phyloP scores from a whole-genome alignment of 2,329 filamentous ascomycete species.

The Cercospora canescens region DNA sequence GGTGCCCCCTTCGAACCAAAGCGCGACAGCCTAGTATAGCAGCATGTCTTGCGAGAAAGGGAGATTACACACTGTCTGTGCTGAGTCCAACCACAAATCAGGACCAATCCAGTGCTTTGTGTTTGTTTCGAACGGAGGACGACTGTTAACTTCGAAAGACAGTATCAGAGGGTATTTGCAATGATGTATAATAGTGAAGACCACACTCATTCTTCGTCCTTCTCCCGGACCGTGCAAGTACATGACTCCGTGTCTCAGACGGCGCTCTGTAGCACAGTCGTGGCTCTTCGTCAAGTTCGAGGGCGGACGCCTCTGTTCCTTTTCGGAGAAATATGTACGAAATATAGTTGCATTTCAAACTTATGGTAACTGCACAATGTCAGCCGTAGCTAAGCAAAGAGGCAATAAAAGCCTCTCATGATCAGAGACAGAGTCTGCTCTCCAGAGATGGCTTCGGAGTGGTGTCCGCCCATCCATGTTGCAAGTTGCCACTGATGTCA shows the following conservation, averaged over 20 bases:
- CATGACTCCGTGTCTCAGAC: too few relatives aligned
- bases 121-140: not conserved
- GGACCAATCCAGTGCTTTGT: not conserved
- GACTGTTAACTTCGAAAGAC: not conserved
- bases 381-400: too few relatives aligned
- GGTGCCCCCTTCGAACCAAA: not conserved
- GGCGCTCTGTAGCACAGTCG: too few relatives aligned
- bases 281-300: too few relatives aligned
- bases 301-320: too few relatives aligned
- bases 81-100: not conserved
- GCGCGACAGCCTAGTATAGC: conserved; percentile 5
- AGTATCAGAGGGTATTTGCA: not conserved
- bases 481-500: not conserved
- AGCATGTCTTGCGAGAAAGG: not conserved
- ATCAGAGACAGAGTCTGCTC: too few relatives aligned
- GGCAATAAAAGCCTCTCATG: too few relatives aligned
- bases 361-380: too few relatives aligned
- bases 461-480: not conserved
- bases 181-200: not conserved
- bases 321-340: too few relatives aligned
- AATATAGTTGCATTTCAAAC: too few relatives aligned
- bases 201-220: not conserved
- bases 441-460: too few relatives aligned
- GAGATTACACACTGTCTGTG: not conserved
- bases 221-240: not conserved